Conservation (phyloP, 2,329 filamentous ascomycete species). For the Acrocalymma vagum region DNA sequence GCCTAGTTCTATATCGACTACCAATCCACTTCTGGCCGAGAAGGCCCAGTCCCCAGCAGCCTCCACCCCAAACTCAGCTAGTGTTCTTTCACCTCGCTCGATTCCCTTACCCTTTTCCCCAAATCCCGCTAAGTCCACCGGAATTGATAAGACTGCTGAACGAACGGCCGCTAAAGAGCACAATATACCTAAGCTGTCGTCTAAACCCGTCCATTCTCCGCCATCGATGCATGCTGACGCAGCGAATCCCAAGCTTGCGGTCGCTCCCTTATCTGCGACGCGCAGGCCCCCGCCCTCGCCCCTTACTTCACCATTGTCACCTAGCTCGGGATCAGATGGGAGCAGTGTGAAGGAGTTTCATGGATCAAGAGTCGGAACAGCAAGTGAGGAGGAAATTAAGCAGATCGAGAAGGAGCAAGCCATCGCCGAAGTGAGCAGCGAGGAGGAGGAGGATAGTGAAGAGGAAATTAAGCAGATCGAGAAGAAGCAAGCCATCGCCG, state of each 20-base stretch:
- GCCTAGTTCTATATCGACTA: conserved; percentile 43
- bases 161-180: conserved; percentile 11
- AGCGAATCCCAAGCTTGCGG: conserved; percentile 31
- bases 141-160: not conserved
- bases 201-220: conserved; percentile 29
- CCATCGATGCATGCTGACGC: conserved; percentile 34
- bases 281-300: conserved; percentile 1
- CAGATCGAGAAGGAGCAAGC: conserved; percentile 35
- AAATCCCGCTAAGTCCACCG: conserved; percentile 6
- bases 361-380: conserved; percentile 29
- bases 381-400: conserved; percentile 39
- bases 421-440: conserved; percentile 34
- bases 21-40: conserved; percentile 44
- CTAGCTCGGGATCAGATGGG: not conserved
- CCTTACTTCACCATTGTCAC: conserved; percentile 2
- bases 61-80: conserved; percentile 29
- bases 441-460: conserved; percentile 12
- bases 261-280: conserved; percentile 25
- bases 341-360: conserved; percentile 21
- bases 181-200: conserved; percentile 23
- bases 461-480: conserved; percentile 8
- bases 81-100: conserved; percentile 31
- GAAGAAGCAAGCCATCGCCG: not conserved
- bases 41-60: conserved; percentile 38
- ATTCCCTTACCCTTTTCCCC: conserved; percentile 39